Percentiles rank a stretch among this genome's conserved stretches.
Conservation (phyloP, 129 eudicot species). For the Silybum marianum region DNA sequence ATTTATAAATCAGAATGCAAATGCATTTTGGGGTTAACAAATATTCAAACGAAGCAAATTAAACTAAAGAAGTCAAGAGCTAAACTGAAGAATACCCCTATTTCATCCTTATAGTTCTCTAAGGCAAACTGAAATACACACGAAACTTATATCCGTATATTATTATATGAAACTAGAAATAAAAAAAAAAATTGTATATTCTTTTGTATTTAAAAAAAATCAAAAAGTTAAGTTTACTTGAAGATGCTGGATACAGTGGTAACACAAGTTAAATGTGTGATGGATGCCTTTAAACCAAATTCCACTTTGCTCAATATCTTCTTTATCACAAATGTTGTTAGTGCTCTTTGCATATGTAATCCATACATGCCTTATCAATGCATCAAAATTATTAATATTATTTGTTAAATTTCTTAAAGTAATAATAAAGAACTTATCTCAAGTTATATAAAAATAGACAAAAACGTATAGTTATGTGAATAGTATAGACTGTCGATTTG, state of each 20-base stretch:
- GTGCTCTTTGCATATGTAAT: slow-evolving; percentile 31
- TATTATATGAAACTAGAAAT: neutral
- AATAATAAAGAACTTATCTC: neutral
- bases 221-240: neutral
- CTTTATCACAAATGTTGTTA: slow-evolving; percentile 19
- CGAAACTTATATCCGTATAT: neutral
- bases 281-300: slow-evolving; percentile 22
- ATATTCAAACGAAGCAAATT: no score
- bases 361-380: slow-evolving; percentile 26
- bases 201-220: no score
- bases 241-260: neutral
- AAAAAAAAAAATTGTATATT: no score
- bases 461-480: neutral
- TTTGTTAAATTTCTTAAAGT: neutral
- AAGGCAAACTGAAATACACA: neutral
- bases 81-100: no score
- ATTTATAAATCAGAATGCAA: no score
- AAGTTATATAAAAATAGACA: neutral
- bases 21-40: no score
- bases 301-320: slow-evolving; percentile 11
- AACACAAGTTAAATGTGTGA: slow-evolving; percentile 11
- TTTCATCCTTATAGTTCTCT: no score
- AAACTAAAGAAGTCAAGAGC: no score
- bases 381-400: slow-evolving; percentile 2
- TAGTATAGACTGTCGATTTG: neutral